Base-by-base conservation (phyloP, 805 yeast species). In the Maudiozyma turicensis region DNA sequence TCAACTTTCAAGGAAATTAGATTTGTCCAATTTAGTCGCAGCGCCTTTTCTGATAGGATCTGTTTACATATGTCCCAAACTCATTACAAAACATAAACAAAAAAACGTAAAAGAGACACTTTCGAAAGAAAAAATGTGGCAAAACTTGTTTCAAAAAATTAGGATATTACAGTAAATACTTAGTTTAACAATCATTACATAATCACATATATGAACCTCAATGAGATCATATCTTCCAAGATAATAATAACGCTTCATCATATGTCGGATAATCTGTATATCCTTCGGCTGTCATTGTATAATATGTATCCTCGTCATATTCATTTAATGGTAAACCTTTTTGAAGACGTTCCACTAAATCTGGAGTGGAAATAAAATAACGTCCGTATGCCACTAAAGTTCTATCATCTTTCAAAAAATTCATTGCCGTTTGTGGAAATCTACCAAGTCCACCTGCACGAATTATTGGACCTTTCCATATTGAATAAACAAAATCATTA, bases 341-440 rank as follows among this genome's bases (percentile, higher is more conserved):
- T 49, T 66, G 59, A 39, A 79, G 51, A 50, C 80, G 66, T 7
- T 62, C 55, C 10, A 70, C 72, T 33, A 80, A 58, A 55, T 80
- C 84, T 3, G 84, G 82, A 63, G 78, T 79, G 28, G 81, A 61
- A 45, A 75, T 72, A 60, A 70, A 78, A 50, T 60, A 65, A 50
- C 82, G 70, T 26, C 81, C 81, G 43, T 60, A 64, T 26, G 58
- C 66, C 28, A 75, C 63, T 44, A 74, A 55, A 3, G 82, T 77
- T 55, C 75, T 64, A 40, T 70, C 66, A 50, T 72, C 69, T 10
- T 58, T 54, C 15, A 67, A 65, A 28, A 66, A 62, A 30, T 63
- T 61, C n/a, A 56, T 58, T 8, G 58, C 59, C 40, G 50, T 53
- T 30, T 61, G 59, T 32, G 64, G 65, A 30, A 57, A 56, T 26